These are phyloP conservation scores for Yamadazyma laniorum DNA, from an alignment of 805 yeast genomes.

Conservation along the genomic window DNA sequence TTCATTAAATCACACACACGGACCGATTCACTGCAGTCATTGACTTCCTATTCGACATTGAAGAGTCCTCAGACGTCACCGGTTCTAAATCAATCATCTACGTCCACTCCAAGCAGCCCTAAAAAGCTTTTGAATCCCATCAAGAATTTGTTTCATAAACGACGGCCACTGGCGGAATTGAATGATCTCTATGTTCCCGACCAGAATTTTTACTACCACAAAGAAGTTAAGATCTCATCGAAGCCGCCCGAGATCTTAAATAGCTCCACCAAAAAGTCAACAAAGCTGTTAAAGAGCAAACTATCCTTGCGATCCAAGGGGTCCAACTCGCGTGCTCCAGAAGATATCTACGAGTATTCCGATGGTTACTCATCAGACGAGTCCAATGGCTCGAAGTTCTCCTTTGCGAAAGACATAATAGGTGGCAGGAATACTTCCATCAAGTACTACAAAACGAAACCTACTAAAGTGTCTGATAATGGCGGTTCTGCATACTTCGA, in stretches of 20 bases:
- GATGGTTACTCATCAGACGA: constrained; percentile 21
- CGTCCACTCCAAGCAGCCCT: constrained; percentile 25
- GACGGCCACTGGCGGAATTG: constrained; percentile 11
- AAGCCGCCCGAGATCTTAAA: neutral
- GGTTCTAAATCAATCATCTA: constrained; percentile 13
- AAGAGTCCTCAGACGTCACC: constrained; percentile 25
- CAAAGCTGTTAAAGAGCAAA: neutral
- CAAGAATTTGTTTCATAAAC: constrained; percentile 26
- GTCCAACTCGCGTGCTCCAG: neutral
- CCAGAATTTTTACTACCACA: neutral
- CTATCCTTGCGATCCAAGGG: neutral
- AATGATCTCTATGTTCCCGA: constrained; percentile 3
- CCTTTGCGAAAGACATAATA: constrained; percentile 37
- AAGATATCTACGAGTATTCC: neutral
- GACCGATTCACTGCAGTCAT: constrained; percentile 10
- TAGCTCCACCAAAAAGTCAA: neutral
- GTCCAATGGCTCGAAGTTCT: constrained; percentile 32
- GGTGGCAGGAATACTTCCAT: constrained; percentile 46
- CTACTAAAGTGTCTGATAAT: constrained; percentile 5
- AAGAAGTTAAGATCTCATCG: neutral
- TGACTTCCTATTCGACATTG: constrained; percentile 1
- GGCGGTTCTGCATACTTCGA: constrained; percentile 17
- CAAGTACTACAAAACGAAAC: constrained; percentile 37
- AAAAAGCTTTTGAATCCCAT: constrained; percentile 39
- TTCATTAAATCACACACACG: constrained; percentile 28